Base-by-base conservation (phyloP, 108 stramenopile species). In the Cyclostephanos tholiformis region DNA sequence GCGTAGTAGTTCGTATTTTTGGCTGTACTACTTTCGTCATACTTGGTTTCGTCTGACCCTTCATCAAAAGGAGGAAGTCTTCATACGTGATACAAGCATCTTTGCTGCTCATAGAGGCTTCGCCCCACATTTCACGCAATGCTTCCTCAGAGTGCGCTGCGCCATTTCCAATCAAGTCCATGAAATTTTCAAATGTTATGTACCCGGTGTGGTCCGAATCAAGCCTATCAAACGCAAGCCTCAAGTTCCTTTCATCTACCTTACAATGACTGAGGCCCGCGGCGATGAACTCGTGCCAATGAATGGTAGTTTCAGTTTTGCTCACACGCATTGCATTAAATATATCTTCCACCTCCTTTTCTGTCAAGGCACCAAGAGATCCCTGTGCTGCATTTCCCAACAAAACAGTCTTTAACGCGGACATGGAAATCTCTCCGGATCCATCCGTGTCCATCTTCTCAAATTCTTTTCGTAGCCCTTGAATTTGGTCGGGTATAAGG, bases 271-370 rank as follows among this genome's bases (percentile, higher is more conserved):
- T 88, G 13, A 95, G 77, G n/a, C 89, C 89, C 61, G 90, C 91
- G 7, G 94, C 88, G 32, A 95, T 89, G 58, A 95, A 95, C 55
- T 95, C 90, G 66, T 92, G 94, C 88, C 89, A 95, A 22, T 86
- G 87, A 80, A 95, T 91, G 19, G 84, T 89, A 39, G 82, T 69
- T 65, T 88, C 85, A 25, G 63, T 77, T 58, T 87, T 87, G 26
- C 82, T 62, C 0, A 89, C 71, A 13, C 83, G 70, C 75, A 94
- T 75, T 0, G 89, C 83, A 61, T 94, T 76, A 67, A 94, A 94
- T 53, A 94, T 82, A 62, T 80, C 79, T 52, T 87, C 87, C 19
- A 92, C 85, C 58, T 95, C 89, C 38, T 85, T 81, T 74, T 92
- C 91, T 4, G 87, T 90, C 63, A 94, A 63, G 46, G 84, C 67